Conservation (phyloP, 2,329 filamentous ascomycete species). For the Lachnellula cervina region DNA sequence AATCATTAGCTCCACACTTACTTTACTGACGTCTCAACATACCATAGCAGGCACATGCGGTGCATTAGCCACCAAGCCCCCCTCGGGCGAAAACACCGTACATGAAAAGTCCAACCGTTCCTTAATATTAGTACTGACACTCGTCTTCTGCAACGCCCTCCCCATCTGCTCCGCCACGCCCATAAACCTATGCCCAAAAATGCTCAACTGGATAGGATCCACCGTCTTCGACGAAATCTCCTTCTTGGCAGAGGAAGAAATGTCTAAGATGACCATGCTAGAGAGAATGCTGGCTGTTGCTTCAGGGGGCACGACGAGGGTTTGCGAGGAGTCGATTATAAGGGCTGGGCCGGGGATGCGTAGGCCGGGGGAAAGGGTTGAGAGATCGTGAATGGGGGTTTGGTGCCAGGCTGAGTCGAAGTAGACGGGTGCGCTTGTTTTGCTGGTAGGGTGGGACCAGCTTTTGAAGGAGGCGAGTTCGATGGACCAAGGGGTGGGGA, state of each 20-base stretch:
- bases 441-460: constrained; percentile 47
- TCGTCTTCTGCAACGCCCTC: constrained; percentile 68
- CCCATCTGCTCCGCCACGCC: constrained; percentile 81
- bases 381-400: constrained; percentile 74
- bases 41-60: constrained; percentile 45
- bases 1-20: background rate
- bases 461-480: constrained; percentile 68
- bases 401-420: constrained; percentile 52
- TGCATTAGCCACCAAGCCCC: constrained; percentile 69
- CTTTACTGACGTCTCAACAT: background rate
- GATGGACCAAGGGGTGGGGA: constrained; percentile 41
- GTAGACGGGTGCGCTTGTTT: constrained; percentile 47
- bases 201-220: constrained; percentile 66
- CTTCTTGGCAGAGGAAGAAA: constrained; percentile 33
- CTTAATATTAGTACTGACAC: constrained; percentile 49
- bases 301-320: constrained; percentile 78
- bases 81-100: constrained; percentile 68
- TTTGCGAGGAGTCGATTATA: constrained; percentile 81
- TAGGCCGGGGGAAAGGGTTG: background rate
- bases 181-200: constrained; percentile 78
- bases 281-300: constrained; percentile 61
- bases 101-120: constrained; percentile 78
- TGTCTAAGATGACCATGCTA: constrained; percentile 80
- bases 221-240: background rate
- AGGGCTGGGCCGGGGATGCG: constrained; percentile 65